These are phyloP conservation scores for Elsinoe perseae DNA, from an alignment of 2,329 filamentous ascomycete species.

Conservation along the genomic window DNA sequence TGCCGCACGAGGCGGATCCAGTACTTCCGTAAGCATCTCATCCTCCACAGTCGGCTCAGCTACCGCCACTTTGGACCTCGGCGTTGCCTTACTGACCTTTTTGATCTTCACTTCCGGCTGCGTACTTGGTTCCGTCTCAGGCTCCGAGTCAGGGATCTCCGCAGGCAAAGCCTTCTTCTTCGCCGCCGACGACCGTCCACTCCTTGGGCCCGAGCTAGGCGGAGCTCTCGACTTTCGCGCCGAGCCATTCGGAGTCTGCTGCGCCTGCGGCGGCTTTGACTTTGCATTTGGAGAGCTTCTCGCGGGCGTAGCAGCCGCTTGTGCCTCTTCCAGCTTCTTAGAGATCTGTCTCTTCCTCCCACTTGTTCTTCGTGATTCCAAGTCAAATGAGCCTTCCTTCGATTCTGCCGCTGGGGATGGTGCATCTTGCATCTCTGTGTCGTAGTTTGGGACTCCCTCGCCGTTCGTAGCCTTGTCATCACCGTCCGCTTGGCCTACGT, in stretches of 20 bases:
- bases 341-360: constrained; percentile 15
- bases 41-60: neutral
- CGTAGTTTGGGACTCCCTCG: neutral
- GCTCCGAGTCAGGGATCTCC: constrained; percentile 14
- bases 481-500: neutral
- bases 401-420: neutral
- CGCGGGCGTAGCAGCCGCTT: neutral
- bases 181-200: neutral
- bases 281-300: neutral
- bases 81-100: neutral
- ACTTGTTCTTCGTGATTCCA: constrained; percentile 10
- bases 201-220: neutral
- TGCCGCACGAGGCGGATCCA: neutral
- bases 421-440: constrained; percentile 4
- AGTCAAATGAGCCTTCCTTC: constrained; percentile 2
- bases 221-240: neutral
- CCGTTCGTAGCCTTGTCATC: neutral
- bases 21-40: neutral
- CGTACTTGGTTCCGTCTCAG: neutral
- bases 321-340: constrained; percentile 11
- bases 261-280: neutral
- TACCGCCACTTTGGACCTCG: neutral
- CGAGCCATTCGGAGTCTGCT: neutral
- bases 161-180: neutral
- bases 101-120: neutral